Conservation (phyloP, 2,329 filamentous ascomycete genomes). For the Colletotrichum chrysophilum region DNA sequence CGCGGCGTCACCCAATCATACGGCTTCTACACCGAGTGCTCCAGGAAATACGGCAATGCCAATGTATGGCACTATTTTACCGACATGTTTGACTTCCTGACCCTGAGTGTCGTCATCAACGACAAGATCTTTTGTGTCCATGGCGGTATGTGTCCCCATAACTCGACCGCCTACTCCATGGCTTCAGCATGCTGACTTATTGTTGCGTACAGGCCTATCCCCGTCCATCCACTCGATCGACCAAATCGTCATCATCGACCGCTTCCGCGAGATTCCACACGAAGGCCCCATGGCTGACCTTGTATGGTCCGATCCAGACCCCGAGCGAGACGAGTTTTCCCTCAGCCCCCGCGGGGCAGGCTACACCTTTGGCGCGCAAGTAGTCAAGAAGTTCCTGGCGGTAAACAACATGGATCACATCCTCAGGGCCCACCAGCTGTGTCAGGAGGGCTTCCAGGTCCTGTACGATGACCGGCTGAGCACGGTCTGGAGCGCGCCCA, state of each 20-base stretch:
- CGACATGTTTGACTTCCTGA: slow-evolving; percentile 99
- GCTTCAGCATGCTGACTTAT: neutral
- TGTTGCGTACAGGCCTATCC: slow-evolving; percentile 65
- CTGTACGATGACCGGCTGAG: slow-evolving; percentile 93
- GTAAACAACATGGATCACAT: slow-evolving; percentile 99
- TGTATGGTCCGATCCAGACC: slow-evolving; percentile 97
- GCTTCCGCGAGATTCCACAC: slow-evolving; percentile 97
- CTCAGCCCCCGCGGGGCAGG: slow-evolving; percentile 91
- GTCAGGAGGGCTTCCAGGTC: slow-evolving; percentile 97
- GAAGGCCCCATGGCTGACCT: slow-evolving; percentile 99
- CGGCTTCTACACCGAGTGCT: slow-evolving; percentile 98
- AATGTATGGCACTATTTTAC: slow-evolving; percentile 99
- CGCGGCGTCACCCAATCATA: slow-evolving; percentile 98
- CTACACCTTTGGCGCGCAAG: slow-evolving; percentile 96
- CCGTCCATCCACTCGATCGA: slow-evolving; percentile 97
- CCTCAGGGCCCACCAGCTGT: slow-evolving; percentile 95
- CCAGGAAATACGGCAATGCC: slow-evolving; percentile 96
- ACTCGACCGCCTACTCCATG: neutral
- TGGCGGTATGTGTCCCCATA: slow-evolving; percentile 62
- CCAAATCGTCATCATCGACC: slow-evolving; percentile 99
- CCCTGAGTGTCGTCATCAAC: slow-evolving; percentile 95
- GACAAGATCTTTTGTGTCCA: slow-evolving; percentile 99
- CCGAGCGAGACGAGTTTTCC: slow-evolving; percentile 96
- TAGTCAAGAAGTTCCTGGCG: slow-evolving; percentile 96
- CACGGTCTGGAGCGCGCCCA: slow-evolving; percentile 98